A percentile compares a stretch with the other conserved stretches of the same genome.
Evolutionary conservation across 192 early-diverging fungal species (phyloP).

Genomic region (Podochytrium sp.): DNA sequence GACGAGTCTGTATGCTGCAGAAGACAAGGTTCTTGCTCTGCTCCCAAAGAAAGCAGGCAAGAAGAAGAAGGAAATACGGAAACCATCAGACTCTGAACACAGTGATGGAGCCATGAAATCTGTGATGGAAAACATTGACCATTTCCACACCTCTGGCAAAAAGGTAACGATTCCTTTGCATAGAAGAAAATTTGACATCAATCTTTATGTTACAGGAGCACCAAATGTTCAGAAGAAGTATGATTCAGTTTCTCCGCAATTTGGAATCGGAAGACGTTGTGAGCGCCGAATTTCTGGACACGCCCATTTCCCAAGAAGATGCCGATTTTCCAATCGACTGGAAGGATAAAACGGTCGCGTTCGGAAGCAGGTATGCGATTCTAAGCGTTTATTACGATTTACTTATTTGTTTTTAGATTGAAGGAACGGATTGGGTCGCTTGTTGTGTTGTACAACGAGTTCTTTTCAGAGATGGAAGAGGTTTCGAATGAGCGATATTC

Average conservation of each 20-base stretch:
- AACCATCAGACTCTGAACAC: not conserved
- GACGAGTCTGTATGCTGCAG: not conserved
- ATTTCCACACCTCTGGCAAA: not conserved
- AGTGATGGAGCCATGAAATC: not conserved
- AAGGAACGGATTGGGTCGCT: slow-evolving; percentile 13
- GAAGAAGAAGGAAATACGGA: not conserved
- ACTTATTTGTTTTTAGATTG: not conserved
- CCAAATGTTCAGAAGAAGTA: not conserved
- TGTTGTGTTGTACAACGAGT: slow-evolving; percentile 18
- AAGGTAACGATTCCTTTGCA: not conserved
- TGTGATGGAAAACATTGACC: not conserved
- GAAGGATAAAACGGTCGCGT: slow-evolving; percentile 3
- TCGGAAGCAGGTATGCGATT: not conserved
- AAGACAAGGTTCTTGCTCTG: not conserved
- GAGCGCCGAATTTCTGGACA: not conserved
- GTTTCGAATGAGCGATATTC: not conserved
- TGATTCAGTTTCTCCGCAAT: slow-evolving; percentile 16
- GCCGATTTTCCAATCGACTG: not conserved
- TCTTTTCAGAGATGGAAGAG: slow-evolving; percentile 8
- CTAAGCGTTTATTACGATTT: not conserved
- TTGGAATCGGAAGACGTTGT: slow-evolving; percentile 9
- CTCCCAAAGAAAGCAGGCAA: not conserved
- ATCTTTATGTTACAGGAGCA: slow-evolving; percentile 4
- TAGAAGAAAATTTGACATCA: not conserved
- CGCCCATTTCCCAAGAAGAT: not conserved